phyloP scores from a whole-genome alignment of 495 filamentous ascomycete species.

The Cetradonia linearis region DNA sequence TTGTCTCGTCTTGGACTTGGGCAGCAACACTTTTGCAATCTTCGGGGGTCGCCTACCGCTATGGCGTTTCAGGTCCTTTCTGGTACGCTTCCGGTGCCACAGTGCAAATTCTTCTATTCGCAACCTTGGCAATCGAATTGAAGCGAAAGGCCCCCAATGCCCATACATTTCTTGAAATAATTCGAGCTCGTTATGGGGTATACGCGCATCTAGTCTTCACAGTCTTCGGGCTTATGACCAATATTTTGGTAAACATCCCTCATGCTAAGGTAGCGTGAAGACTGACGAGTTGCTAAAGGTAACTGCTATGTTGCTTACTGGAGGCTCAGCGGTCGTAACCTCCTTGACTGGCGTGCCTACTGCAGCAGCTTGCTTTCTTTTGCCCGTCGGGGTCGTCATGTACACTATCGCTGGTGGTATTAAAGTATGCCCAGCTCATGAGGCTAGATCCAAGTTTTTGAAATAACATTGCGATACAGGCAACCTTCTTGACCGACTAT shows the following conservation, averaged over 20 bases:
- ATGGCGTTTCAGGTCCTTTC: conserved; percentile 88
- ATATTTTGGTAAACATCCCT: conserved; percentile 46
- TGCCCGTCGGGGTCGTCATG: conserved; percentile 71
- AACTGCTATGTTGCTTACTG: conserved; percentile 87
- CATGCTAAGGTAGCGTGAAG: not conserved
- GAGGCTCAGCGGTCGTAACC: conserved; percentile 77
- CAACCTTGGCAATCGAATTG: conserved; percentile 85
- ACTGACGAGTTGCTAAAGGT: conserved; percentile 26
- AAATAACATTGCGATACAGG: not conserved
- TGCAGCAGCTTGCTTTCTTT: conserved; percentile 80
- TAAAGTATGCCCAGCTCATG: conserved; percentile 39
- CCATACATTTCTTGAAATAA: conserved; percentile 77
- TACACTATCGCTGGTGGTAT: conserved; percentile 76
- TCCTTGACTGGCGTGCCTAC: conserved; percentile 80
- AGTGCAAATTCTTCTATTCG: conserved; percentile 71
- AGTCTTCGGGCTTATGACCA: conserved; percentile 73
- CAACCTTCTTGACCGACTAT: conserved; percentile 64
- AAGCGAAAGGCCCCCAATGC: conserved; percentile 82
- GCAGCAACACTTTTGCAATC: conserved; percentile 73
- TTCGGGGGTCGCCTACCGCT: conserved; percentile 81
- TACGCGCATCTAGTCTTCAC: conserved; percentile 64
- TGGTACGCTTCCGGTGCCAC: conserved; percentile 65
- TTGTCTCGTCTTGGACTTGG: conserved; percentile 84
- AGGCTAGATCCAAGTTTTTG: not conserved
- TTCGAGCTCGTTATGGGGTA: conserved; percentile 51